Conservation (phyloP, 768 basidiomycete species). For the Pleurotus platypus region DNA sequence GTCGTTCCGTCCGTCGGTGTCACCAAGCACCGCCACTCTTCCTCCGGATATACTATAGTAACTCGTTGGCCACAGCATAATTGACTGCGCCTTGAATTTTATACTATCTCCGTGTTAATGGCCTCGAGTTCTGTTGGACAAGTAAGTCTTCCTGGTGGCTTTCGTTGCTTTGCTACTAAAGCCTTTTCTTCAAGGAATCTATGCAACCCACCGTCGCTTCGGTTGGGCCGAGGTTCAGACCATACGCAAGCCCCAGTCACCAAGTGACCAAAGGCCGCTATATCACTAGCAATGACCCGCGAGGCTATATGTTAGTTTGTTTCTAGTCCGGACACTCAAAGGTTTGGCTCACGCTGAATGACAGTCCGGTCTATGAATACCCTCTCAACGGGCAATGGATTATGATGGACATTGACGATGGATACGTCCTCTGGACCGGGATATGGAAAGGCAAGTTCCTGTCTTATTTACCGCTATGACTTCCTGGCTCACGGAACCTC, state of each 20-base stretch:
- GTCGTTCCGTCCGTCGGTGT: not conserved
- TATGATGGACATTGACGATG: constrained; percentile 95
- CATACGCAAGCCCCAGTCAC: constrained; percentile 72
- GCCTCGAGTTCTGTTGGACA: constrained; percentile 16
- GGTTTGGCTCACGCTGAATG: no score
- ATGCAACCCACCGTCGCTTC: constrained; percentile 36
- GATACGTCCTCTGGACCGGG: constrained; percentile 89
- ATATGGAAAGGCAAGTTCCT: constrained; percentile 80
- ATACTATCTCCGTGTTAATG: constrained; percentile 11
- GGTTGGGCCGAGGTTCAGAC: constrained; percentile 49
- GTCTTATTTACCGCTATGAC: no score
- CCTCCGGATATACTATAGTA: constrained; percentile 15
- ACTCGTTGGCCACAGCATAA: constrained; percentile 24
- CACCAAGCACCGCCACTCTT: constrained; percentile 8
- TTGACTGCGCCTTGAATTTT: constrained; percentile 21
- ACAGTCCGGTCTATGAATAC: constrained; percentile 84
- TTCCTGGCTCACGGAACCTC: no score
- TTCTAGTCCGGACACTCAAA: constrained; percentile 11
- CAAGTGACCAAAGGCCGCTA: constrained; percentile 84
- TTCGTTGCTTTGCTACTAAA: not conserved
- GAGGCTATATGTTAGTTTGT: constrained; percentile 76
- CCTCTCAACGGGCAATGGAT: constrained; percentile 89
- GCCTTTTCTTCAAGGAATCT: constrained; percentile 30
- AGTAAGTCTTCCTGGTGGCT: constrained; percentile 2
- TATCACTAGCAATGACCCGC: constrained; percentile 85